phyloP scores from a whole-genome alignment of 1,284 basidiomycete genomes.

The Neotropicomus parvogracilis region DNA sequence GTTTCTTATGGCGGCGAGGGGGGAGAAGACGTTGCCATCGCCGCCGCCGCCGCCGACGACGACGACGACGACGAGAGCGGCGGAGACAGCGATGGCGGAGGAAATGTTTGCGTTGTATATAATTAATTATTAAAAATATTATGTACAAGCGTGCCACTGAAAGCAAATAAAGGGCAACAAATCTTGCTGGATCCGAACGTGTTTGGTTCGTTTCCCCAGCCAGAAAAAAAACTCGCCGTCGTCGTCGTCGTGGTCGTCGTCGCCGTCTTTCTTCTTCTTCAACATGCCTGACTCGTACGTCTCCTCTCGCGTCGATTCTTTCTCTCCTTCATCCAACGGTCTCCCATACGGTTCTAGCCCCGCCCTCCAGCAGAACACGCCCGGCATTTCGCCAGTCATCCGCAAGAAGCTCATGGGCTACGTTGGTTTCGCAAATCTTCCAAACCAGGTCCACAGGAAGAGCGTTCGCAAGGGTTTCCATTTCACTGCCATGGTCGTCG shows the following conservation, averaged over 20 bases:
- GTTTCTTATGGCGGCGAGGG: constrained; percentile 8
- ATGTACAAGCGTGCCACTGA: constrained; percentile 22
- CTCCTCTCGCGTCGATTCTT: constrained; percentile 60
- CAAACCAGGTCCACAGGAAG: constrained; percentile 96
- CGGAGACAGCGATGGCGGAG: constrained; percentile 14
- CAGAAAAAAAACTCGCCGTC: constrained; percentile 42
- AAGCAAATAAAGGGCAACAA: constrained; percentile 32
- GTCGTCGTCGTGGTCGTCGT: constrained; percentile 27
- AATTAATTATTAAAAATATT: constrained; percentile 8
- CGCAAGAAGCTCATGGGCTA: constrained; percentile 92
- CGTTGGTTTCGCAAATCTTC: constrained; percentile 88
- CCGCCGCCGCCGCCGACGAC: neutral
- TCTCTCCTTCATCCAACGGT: constrained; percentile 51
- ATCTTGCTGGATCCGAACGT: too few relatives aligned
- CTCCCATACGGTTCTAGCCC: constrained; percentile 58
- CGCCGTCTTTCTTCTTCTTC: constrained; percentile 23
- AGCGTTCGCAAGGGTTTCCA: constrained; percentile 96
- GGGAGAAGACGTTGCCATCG: neutral
- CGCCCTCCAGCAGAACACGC: constrained; percentile 47
- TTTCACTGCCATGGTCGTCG: constrained; percentile 95
- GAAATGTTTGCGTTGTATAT: constrained; percentile 43
- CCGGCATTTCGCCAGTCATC: constrained; percentile 60
- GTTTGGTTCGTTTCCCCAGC: constrained; percentile 47
- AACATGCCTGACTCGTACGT: constrained; percentile 69
- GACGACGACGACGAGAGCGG: neutral